Evolutionary conservation across 805 yeast species (phyloP).

Genomic region (Debaryomyces prosopidis): DNA sequence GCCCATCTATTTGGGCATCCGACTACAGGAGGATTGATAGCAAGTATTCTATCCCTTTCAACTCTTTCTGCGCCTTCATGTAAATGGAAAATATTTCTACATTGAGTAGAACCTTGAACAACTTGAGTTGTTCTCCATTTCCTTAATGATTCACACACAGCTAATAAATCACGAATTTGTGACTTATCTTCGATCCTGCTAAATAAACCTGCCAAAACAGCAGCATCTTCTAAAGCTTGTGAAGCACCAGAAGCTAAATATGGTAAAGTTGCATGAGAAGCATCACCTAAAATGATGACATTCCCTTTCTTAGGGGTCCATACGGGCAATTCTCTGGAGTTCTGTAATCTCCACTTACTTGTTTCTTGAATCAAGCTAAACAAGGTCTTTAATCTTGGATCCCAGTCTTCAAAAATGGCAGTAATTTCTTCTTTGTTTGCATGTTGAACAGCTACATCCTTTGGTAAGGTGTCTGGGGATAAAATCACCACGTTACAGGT

Average conservation of each 20-base stretch:
- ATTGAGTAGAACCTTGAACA: slow-evolving; percentile 21
- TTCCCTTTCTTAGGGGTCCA: slow-evolving; percentile 29
- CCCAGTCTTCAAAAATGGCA: slow-evolving; percentile 25
- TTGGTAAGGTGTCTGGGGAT: slow-evolving; percentile 28
- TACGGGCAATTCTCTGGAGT: slow-evolving; percentile 19
- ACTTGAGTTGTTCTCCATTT: slow-evolving; percentile 24
- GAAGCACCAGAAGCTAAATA: slow-evolving; percentile 35
- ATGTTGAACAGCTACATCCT: slow-evolving; percentile 14
- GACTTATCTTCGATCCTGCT: slow-evolving; percentile 12
- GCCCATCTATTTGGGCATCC: slow-evolving; percentile 26
- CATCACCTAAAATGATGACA: slow-evolving; percentile 32
- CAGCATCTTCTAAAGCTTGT: slow-evolving; percentile 35
- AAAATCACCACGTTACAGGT: slow-evolving; percentile 27
- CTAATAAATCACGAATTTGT: slow-evolving; percentile 18
- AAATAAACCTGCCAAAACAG: slow-evolving; percentile 22
- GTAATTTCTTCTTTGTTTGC: slow-evolving; percentile 23
- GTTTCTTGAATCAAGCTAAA: slow-evolving; percentile 18
- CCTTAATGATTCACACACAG: slow-evolving; percentile 17
- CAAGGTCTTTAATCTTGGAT: slow-evolving; percentile 21
- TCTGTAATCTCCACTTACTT: slow-evolving; percentile 27
- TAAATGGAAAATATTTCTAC: slow-evolving; percentile 22
- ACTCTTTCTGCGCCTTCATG: slow-evolving; percentile 26
- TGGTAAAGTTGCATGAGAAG: slow-evolving; percentile 37
- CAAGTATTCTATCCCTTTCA: slow-evolving; percentile 18
- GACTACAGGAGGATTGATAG: slow-evolving; percentile 14